Evolutionary conservation across 2,329 filamentous ascomycete genomes (phyloP).

Genomic region (Blumeriella jaapii): DNA sequence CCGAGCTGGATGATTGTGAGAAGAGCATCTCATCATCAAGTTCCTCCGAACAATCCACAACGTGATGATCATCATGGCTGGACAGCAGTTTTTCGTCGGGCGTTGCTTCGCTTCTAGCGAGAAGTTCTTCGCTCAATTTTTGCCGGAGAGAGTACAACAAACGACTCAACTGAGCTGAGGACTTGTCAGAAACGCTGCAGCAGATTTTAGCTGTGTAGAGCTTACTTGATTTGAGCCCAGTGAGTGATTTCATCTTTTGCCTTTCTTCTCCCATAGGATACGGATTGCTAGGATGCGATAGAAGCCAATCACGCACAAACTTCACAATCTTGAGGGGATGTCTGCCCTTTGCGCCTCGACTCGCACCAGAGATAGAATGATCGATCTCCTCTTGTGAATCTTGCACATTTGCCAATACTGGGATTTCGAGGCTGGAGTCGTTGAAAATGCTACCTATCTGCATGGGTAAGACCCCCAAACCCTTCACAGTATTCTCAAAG

Average conservation of each 20-base stretch:
- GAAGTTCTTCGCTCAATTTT: neutral
- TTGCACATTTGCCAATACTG: too few relatives aligned
- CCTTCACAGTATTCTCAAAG: too few relatives aligned
- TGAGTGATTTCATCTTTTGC: slow-evolving; percentile 4
- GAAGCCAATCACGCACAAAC: slow-evolving; percentile 3
- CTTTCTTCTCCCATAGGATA: slow-evolving; percentile 5
- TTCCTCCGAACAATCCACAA: neutral
- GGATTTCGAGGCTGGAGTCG: too few relatives aligned
- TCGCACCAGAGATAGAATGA: neutral
- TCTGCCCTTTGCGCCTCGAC: neutral
- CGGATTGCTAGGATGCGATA: neutral
- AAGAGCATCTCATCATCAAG: neutral
- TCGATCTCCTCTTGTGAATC: too few relatives aligned
- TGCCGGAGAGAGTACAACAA: too few relatives aligned
- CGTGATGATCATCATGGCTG: neutral
- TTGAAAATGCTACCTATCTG: too few relatives aligned
- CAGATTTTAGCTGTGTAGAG: neutral
- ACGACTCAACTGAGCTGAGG: slow-evolving; percentile 2
- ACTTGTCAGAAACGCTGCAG: neutral
- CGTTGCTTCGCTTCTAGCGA: too few relatives aligned
- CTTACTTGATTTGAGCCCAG: slow-evolving; percentile 4
- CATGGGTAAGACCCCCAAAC: too few relatives aligned
- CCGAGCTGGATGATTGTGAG: neutral
- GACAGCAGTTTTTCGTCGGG: neutral
- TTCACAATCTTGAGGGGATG: slow-evolving; percentile 3